phyloP scores from a whole-genome alignment of 2,329 filamentous ascomycete species.

The Talaromyces funiculosus region DNA sequence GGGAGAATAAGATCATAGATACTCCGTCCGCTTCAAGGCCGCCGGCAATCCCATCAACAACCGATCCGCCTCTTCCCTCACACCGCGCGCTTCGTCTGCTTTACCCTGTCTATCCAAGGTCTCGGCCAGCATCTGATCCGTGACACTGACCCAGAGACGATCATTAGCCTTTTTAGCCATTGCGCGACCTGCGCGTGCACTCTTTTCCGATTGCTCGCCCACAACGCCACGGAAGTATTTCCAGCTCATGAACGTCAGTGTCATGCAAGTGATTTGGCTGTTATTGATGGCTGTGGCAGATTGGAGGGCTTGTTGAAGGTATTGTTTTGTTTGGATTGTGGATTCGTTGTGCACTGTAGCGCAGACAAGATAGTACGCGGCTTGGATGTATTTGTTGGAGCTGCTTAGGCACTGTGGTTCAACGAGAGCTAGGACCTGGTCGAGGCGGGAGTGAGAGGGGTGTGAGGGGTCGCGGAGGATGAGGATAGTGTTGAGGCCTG shows the following conservation, averaged over 20 bases:
- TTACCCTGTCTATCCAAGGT: slow-evolving; percentile 69
- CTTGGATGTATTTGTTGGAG: slow-evolving; percentile 67
- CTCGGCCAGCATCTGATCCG: slow-evolving; percentile 70
- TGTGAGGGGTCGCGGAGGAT: slow-evolving; percentile 62
- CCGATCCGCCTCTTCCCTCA: slow-evolving; percentile 42
- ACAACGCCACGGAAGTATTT: slow-evolving; percentile 77
- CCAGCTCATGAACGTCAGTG: slow-evolving; percentile 77
- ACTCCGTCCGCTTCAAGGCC: slow-evolving; percentile 27
- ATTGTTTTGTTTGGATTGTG: slow-evolving; percentile 71
- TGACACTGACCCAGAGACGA: slow-evolving; percentile 72
- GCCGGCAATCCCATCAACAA: slow-evolving; percentile 35
- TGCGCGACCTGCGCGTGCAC: slow-evolving; percentile 61
- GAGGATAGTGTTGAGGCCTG: slow-evolving; percentile 61
- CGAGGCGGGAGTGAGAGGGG: slow-evolving; percentile 54
- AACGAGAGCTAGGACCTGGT: slow-evolving; percentile 59
- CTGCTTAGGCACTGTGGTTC: slow-evolving; percentile 63
- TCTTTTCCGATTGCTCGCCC: slow-evolving; percentile 73
- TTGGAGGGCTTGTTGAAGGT: slow-evolving; percentile 66
- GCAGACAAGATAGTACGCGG: slow-evolving; percentile 70
- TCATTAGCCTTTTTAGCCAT: slow-evolving; percentile 67
- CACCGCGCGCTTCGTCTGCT: slow-evolving; percentile 43
- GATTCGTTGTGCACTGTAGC: slow-evolving; percentile 62
- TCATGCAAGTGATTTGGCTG: slow-evolving; percentile 73
- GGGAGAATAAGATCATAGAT: neutral
- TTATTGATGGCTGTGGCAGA: slow-evolving; percentile 66